Percentiles rank a stretch among this genome's conserved stretches.
Conservation (phyloP, 1,284 basidiomycete species). For the Anthracocystis walkeri region DNA sequence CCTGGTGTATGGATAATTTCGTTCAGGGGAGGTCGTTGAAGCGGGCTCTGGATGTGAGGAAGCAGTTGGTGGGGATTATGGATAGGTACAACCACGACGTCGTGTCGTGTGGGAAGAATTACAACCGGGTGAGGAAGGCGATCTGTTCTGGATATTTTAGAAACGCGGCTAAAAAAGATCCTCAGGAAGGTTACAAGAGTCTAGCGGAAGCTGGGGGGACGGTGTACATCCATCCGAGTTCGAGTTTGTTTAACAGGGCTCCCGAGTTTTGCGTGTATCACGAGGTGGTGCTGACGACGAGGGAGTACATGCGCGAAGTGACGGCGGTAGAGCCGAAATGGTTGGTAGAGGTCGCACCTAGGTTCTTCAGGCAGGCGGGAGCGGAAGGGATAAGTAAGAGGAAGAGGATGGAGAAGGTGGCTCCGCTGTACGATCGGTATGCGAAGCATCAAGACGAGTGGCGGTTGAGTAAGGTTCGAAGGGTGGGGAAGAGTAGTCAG, state of each 20-base stretch:
- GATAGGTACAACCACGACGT: constrained; percentile 99
- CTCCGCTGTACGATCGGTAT: constrained; percentile 77
- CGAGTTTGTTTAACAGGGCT: constrained; percentile 94
- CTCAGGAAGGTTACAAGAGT: constrained; percentile 82
- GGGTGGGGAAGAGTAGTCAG: constrained; percentile 50
- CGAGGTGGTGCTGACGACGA: constrained; percentile 79
- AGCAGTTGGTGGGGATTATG: constrained; percentile 98
- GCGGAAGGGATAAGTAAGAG: constrained; percentile 95
- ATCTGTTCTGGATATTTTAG: constrained; percentile 84
- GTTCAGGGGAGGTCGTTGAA: constrained; percentile 97
- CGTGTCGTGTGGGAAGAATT: constrained; percentile 88
- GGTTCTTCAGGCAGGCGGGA: constrained; percentile 97
- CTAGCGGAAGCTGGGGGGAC: constrained; percentile 86
- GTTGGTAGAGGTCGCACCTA: constrained; percentile 96
- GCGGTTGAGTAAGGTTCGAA: constrained; percentile 50
- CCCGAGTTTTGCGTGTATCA: constrained; percentile 81
- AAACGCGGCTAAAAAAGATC: constrained; percentile 77
- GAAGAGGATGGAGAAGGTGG: constrained; percentile 96
- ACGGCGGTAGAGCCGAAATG: constrained; percentile 98
- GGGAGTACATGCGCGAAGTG: constrained; percentile 92
- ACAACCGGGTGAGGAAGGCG: constrained; percentile 90
- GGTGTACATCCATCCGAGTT: constrained; percentile 96
- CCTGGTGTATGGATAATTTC: constrained; percentile 85
- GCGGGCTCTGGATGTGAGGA: constrained; percentile 96
- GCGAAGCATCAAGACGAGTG: constrained; percentile 61